Evolutionary conservation across 768 basidiomycete species (phyloP), one percentile per base, ranked within the genome.

Genomic region (Lentinula sp.): DNA sequence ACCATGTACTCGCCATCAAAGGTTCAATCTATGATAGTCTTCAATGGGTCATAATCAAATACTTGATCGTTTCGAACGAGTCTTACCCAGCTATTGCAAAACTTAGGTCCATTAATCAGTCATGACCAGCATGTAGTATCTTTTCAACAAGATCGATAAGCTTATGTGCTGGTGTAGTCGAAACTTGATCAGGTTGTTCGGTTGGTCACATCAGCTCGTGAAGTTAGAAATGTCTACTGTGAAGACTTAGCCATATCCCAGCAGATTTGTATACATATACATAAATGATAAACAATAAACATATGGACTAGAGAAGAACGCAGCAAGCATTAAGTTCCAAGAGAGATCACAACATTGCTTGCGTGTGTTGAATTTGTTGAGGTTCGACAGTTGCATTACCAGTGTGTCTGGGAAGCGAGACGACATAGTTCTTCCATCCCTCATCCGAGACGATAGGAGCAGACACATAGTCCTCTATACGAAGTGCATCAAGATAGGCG

Each of bases 381-480:
- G 72, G 63, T 57, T 72, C 68, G 32, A 77, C 74, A 55, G 70
- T 51, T 0, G 80, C 78, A 42, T 73, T 74, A 8, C 81, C 81
- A 57, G 73, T 73, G 66, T 78, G 78, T 12, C 74, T 73, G 41
- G 80, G 72, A 51, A 84, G 67, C 9, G 62, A 63, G 16, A 66
- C 66, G 12, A 78, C 61, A 67, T 83, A 83, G 13, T 69, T 66
- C 62, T 83, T 81, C 83, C 82, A 85, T 32, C 71, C 61, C 32
- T 66, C 72, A 64, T 82, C 81, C 36, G 81, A 79, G 13, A 83
- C 75, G 59, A 85, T 82, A 16, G 82, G 83, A 13, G 82, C 83
- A 54, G 74, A 75, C 57, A 83, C 76, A 58, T 81, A 83, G 28
- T 77, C 72, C 61, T 76, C 80, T 60, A 84, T 80, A 23, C 75